These are phyloP conservation scores for Rosa multiflora DNA, from an alignment of 306 rosid genomes.

Conservation along the genomic window DNA sequence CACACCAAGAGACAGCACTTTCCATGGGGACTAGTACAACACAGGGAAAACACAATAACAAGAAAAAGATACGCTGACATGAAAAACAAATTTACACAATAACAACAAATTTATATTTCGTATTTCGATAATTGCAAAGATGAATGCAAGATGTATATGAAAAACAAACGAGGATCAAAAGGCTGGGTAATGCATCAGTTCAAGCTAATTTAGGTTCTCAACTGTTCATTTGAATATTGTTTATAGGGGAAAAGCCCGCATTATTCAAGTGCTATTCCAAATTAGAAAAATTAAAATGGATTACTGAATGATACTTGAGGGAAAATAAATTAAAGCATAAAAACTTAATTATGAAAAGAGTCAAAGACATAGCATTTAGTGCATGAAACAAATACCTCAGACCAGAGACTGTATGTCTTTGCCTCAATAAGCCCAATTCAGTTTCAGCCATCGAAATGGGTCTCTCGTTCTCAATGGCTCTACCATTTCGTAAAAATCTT, in stretches of 20 bases:
- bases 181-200: background rate
- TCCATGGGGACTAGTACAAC: background rate
- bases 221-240: background rate
- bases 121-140: background rate
- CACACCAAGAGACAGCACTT: background rate
- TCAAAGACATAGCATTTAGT: background rate
- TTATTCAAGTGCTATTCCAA: background rate
- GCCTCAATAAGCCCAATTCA: slow-evolving; percentile 90
- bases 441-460: slow-evolving; percentile 76
- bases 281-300: background rate
- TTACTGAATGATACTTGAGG: background rate
- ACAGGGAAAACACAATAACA: background rate
- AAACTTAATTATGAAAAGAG: background rate
- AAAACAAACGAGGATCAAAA: background rate
- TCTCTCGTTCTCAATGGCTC: slow-evolving; percentile 55
- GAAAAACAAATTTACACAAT: too few relatives aligned
- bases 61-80: background rate
- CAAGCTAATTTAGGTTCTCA: background rate
- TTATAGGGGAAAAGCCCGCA: background rate
- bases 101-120: background rate
- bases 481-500: slow-evolving; percentile 87
- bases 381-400: slow-evolving; percentile 57
- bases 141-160: background rate
- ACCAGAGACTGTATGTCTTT: slow-evolving; percentile 86
- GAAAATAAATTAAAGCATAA: background rate